Conservation (phyloP, 345 rosid species). For the Euclidium syriacum region DNA sequence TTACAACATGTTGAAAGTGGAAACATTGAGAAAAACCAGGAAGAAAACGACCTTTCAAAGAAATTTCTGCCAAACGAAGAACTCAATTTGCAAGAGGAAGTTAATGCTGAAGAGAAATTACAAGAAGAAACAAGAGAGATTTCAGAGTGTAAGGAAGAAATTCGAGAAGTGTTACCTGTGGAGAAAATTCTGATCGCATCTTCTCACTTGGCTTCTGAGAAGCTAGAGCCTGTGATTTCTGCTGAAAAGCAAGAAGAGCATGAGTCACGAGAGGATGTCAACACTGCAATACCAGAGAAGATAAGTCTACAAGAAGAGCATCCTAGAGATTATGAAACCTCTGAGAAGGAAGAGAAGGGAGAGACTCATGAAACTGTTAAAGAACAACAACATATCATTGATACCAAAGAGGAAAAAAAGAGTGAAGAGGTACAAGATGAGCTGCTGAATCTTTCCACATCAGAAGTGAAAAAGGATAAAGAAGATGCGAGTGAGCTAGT, state of each 20-base stretch:
- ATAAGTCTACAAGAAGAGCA: constrained; percentile 10
- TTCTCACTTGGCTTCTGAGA: constrained; percentile 12
- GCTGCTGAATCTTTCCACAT: not conserved
- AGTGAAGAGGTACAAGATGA: constrained; percentile 21
- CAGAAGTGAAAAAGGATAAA: constrained; percentile 1
- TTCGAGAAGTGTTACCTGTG: constrained; percentile 18
- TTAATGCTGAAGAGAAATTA: not conserved
- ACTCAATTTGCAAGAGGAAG: constrained; percentile 3
- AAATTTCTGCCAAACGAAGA: not conserved
- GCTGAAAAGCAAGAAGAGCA: constrained; percentile 13
- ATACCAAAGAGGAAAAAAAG: constrained; percentile 21
- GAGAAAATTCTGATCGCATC: constrained; percentile 26
- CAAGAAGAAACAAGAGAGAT: constrained; percentile 9
- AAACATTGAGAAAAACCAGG: not conserved
- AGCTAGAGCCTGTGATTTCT: constrained; percentile 13
- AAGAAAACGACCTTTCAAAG: not conserved
- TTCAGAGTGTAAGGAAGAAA: constrained; percentile 26
- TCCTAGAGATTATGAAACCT: not conserved
- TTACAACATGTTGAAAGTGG: not conserved
- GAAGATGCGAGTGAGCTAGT: not conserved
- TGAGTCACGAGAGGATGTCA: not conserved
- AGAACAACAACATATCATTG: constrained; percentile 2
- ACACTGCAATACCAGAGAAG: not conserved
- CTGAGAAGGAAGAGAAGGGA: constrained; percentile 4
- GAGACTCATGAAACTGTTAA: constrained; percentile 19